A percentile compares a stretch with the other conserved stretches of the same genome.
Conservation (phyloP, 306 rosid genomes). For the Fragaria iinumae region DNA sequence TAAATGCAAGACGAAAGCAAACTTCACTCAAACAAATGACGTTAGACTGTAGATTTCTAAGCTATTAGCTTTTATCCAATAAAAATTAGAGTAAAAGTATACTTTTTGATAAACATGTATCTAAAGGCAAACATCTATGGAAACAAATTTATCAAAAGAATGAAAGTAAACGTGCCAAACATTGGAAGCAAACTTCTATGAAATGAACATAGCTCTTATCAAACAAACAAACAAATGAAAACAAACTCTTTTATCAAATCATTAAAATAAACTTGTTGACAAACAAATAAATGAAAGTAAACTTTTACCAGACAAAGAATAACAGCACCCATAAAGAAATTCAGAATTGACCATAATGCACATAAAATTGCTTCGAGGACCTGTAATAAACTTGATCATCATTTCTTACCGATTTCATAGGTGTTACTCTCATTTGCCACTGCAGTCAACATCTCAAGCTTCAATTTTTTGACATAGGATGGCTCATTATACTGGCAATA, state of each 20-base stretch:
- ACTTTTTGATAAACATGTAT: neutral
- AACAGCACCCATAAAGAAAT: constrained; percentile 12
- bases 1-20: neutral
- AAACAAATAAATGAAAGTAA: neutral
- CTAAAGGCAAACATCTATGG: neutral
- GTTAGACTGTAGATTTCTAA: neutral
- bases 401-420: constrained; percentile 78
- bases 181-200: neutral
- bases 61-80: neutral
- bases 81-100: neutral
- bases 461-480: constrained; percentile 93
- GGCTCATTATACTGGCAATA: constrained; percentile 99
- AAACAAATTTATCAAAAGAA: neutral
- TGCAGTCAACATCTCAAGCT: constrained; percentile 99
- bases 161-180: neutral
- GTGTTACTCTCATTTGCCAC: constrained; percentile 99
- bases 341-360: constrained; percentile 19
- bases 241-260: neutral
- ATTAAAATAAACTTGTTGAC: neutral
- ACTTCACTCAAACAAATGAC: neutral
- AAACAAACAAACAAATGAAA: neutral
- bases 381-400: constrained; percentile 9
- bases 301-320: neutral
- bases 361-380: neutral
- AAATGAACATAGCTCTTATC: neutral